Evolutionary conservation across 768 basidiomycete genomes (phyloP), one percentile per base, ranked within the genome.

Genomic region (Tulasnella sp.): DNA sequence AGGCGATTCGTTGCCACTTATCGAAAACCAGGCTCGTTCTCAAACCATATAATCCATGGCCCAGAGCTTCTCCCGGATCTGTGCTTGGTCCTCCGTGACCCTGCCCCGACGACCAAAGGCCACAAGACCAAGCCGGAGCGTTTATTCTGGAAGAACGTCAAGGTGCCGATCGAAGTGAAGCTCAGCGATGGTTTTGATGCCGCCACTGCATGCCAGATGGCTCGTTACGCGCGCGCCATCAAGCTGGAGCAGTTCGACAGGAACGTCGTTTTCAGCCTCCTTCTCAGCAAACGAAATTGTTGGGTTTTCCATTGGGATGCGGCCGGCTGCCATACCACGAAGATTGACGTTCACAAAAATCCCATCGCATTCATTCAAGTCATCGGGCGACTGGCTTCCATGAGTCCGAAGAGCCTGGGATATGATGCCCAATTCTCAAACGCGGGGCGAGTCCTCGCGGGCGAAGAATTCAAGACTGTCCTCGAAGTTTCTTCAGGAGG

Each of bases 401-500:
- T 72, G 37, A 49, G 45, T 29, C 71, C 71, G 1, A 11, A 11
- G 1, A 42, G n/a, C 31, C 1, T 72, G 15, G 71, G 71, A 17
- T 72, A 72, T 25, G 71, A 72, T 42, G 22, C 25, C 29, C 37
- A 14, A 31, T 72, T 72, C 71, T 72, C 71, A 25, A 72, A 72
- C 39, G 71, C 71, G 7, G 40, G 71, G 19, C 71, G 36, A 1
- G 71, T 72, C 54, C 54, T 58, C 1, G 54, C 54, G 12, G 6
- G 7, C 1, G 54, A 58, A 14, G 8, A 14, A 29, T 1, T 9
- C 29, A n/a, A n/a, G 11, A 58, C 54, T 22, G 22, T 58, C 2
- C 54, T 58, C 9, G 11, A 58, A 29, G 54, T 58, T 12, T n/a
- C 25, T 11, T 22, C 54, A 58, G 29, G 25, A 0, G 22, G 22